Evolutionary conservation across 83 land plant genomes (phyloP).

Genomic region (Larix sibirica): DNA sequence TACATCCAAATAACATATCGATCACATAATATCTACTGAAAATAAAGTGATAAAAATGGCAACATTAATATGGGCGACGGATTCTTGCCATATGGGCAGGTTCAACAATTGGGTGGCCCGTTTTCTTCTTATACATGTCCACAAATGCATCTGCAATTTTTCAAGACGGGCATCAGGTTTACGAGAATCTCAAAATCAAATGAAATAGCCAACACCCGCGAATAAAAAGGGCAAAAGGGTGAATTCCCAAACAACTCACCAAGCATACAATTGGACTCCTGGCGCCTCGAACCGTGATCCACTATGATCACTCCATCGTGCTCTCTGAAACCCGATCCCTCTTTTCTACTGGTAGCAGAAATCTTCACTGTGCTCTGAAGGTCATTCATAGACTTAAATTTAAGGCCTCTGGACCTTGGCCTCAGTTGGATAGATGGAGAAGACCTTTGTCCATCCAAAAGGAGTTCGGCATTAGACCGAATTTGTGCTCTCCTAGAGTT

Average conservation of each 20-base stretch:
- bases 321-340: constrained; percentile 23
- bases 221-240: constrained; percentile 12
- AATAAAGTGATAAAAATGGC: too few relatives aligned
- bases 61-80: too few relatives aligned
- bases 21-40: too few relatives aligned
- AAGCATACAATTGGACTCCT: constrained; percentile 72
- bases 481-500: too few relatives aligned
- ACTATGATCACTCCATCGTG: constrained; percentile 71
- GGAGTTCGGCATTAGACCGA: too few relatives aligned
- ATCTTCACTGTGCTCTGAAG: too few relatives aligned
- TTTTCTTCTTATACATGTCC: constrained; percentile 62
- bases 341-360: too few relatives aligned
- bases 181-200: not conserved
- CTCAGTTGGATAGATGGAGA: too few relatives aligned
- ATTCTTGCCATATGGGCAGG: constrained; percentile 77
- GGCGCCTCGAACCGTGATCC: constrained; percentile 74
- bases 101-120: constrained; percentile 68
- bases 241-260: constrained; percentile 30
- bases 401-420: too few relatives aligned
- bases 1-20: too few relatives aligned
- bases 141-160: constrained; percentile 69
- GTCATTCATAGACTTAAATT: too few relatives aligned
- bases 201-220: not conserved
- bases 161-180: not conserved
- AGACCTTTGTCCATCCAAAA: too few relatives aligned